Percentiles rank a stretch among this genome's conserved stretches.
These are phyloP conservation scores for Syzygium oleosum DNA, from an alignment of 345 rosid species.

Conservation along the genomic window DNA sequence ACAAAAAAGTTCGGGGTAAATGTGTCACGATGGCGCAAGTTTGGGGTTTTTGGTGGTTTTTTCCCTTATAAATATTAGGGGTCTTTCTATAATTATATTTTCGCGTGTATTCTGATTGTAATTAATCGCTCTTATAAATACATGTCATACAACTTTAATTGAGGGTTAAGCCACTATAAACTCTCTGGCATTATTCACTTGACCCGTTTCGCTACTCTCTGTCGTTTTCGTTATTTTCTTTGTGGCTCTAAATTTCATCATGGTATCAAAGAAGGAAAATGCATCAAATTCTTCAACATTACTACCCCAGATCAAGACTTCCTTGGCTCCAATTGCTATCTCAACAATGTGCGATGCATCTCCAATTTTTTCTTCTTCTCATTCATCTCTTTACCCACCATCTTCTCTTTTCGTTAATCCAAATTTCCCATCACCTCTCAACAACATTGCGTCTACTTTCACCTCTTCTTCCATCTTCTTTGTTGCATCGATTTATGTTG, in stretches of 20 bases:
- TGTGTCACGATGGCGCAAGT: no score
- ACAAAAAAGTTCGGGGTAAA: no score
- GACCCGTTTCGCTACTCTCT: rapidly evolving
- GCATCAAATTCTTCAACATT: not conserved
- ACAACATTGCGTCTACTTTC: rapidly evolving
- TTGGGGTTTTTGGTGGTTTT: no score
- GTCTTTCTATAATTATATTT: not conserved
- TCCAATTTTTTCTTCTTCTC: not conserved
- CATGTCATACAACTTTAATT: not conserved
- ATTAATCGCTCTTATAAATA: not conserved
- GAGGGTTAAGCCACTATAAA: not conserved
- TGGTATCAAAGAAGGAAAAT: no score
- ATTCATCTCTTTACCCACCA: not conserved
- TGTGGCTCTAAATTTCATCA: no score
- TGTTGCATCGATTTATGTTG: not conserved
- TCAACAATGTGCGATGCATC: not conserved
- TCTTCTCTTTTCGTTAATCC: not conserved
- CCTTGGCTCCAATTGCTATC: not conserved
- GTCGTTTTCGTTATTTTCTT: not conserved
- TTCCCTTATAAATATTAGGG: no score
- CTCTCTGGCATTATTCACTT: not conserved
- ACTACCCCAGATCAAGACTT: not conserved
- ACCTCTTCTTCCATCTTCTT: not conserved
- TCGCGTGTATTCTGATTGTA: not conserved
- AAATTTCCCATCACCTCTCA: not conserved